Conservation (phyloP, 1,139 yeast species). For the Yamadazyma aaseri region DNA sequence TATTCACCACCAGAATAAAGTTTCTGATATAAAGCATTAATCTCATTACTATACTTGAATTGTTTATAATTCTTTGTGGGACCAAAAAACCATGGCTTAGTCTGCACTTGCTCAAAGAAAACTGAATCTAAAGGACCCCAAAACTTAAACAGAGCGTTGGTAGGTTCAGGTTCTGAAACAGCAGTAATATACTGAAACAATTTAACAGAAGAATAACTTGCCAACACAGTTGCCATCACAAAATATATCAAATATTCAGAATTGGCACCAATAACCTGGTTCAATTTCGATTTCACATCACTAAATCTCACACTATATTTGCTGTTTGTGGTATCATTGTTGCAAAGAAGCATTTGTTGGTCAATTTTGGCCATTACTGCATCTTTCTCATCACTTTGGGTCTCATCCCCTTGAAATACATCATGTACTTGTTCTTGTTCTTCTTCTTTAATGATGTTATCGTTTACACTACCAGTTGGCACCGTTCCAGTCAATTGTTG, state of each 20-base stretch:
- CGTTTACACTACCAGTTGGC: too few species aligned
- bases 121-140: neutral
- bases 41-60: neutral
- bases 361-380: too few species aligned
- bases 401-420: too few species aligned
- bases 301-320: neutral
- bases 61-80: slow-evolving; percentile 1
- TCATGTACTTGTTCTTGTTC: too few species aligned
- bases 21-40: neutral
- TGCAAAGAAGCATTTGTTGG: too few species aligned
- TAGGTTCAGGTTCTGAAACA: slow-evolving; percentile 1
- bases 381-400: too few species aligned
- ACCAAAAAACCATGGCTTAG: slow-evolving; percentile 1
- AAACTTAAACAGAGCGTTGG: neutral
- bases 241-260: slow-evolving; percentile 15
- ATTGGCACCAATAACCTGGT: slow-evolving; percentile 3
- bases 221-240: slow-evolving; percentile 2
- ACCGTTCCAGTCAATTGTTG: slow-evolving; percentile 10
- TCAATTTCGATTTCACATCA: neutral
- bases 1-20: slow-evolving; percentile 1
- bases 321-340: neutral
- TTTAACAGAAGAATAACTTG: neutral
- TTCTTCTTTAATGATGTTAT: too few species aligned
- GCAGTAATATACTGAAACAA: slow-evolving; percentile 1
- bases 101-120: slow-evolving; percentile 2